These are phyloP conservation scores for Schizosaccharomyces pombe DNA, from an alignment of 805 yeast genomes.

Conservation along the genomic window DNA sequence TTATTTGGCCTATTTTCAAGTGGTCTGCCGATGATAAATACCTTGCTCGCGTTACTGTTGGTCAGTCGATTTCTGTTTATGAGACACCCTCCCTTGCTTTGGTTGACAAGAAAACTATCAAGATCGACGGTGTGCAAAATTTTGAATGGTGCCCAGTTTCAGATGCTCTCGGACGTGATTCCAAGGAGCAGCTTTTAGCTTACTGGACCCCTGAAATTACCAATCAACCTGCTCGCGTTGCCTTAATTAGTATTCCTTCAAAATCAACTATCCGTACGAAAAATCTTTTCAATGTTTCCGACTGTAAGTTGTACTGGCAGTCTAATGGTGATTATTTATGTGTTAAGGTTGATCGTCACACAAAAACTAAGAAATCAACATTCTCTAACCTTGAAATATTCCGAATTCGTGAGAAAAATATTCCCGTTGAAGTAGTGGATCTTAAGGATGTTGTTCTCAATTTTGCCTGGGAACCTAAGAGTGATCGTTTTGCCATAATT, in stretches of 20 bases:
- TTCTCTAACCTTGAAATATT: conserved; percentile 84
- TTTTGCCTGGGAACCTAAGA: conserved; percentile 90
- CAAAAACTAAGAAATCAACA: conserved; percentile 61
- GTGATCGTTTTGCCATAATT: conserved; percentile 65
- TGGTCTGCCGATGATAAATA: conserved; percentile 86
- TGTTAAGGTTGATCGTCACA: conserved; percentile 89
- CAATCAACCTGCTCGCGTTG: conserved; percentile 87
- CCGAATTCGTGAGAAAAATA: conserved; percentile 63
- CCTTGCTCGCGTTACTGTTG: conserved; percentile 88
- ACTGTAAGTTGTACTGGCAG: conserved; percentile 86
- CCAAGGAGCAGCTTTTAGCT: conserved; percentile 41
- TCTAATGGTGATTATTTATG: conserved; percentile 60
- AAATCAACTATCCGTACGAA: conserved; percentile 69
- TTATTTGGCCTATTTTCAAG: conserved; percentile 86
- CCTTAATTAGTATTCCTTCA: conserved; percentile 67
- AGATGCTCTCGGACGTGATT: conserved; percentile 36
- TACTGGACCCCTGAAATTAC: conserved; percentile 92
- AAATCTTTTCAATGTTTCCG: conserved; percentile 82
- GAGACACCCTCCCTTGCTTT: conserved; percentile 59
- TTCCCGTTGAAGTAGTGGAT: conserved; percentile 88
- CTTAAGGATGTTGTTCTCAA: conserved; percentile 67
- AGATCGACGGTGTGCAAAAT: conserved; percentile 64
- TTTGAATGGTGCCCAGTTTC: conserved; percentile 90
- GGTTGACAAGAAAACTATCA: conserved; percentile 64
- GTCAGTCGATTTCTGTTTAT: conserved; percentile 64